These are phyloP conservation scores for Bidens hawaiensis DNA, from an alignment of 140 eudicot species.

Conservation along the genomic window DNA sequence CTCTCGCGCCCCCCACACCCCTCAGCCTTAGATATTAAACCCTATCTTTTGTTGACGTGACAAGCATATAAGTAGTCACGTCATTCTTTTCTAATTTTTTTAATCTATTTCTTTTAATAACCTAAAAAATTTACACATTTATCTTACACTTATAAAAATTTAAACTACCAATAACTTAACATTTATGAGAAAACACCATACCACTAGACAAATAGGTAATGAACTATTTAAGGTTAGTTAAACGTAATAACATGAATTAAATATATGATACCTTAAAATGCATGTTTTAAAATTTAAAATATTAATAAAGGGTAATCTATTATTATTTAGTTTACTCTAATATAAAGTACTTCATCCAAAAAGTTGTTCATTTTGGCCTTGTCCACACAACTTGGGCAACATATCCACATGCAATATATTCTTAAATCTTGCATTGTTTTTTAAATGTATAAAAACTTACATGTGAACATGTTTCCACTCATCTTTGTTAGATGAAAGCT, in stretches of 20 bases:
- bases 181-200: no score
- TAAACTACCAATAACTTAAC: no score
- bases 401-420: slow-evolving; percentile 33
- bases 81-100: no score
- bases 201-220: no score
- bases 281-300: background rate
- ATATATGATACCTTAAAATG: background rate
- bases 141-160: no score
- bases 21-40: no score
- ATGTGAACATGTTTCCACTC: slow-evolving; percentile 37
- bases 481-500: slow-evolving; percentile 14
- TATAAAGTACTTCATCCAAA: slow-evolving; percentile 4
- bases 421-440: slow-evolving; percentile 16
- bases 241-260: background rate
- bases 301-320: background rate
- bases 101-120: no score
- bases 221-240: no score
- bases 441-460: slow-evolving; percentile 17
- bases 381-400: slow-evolving; percentile 31
- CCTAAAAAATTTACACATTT: no score
- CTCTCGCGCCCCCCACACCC: no score
- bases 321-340: background rate
- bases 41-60: background rate
- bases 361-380: slow-evolving; percentile 30
- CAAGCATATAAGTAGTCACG: background rate